A percentile compares a stretch with the other conserved stretches of the same genome.
Conservation (phyloP, 768 basidiomycete species). For the Phylloporus sp. region DNA sequence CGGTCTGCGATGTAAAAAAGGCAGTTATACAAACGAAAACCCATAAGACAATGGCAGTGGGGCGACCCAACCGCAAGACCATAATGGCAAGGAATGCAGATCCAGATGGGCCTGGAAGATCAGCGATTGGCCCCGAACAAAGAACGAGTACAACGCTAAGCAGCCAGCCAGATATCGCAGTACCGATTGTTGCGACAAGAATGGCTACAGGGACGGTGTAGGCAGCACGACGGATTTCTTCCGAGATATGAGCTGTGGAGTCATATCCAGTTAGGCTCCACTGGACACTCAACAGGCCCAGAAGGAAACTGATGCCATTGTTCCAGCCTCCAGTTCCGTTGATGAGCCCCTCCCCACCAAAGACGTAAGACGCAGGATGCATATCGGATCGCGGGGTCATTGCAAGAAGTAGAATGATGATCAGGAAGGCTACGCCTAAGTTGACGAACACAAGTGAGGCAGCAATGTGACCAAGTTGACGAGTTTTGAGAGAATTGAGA, state of each 20-base stretch:
- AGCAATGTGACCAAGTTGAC: slow-evolving; percentile 31
- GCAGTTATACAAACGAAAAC: slow-evolving; percentile 56
- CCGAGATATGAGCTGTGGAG: slow-evolving; percentile 27
- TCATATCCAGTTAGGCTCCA: slow-evolving; percentile 41
- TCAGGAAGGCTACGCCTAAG: slow-evolving; percentile 38
- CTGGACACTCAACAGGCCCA: slow-evolving; percentile 46
- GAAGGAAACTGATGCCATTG: slow-evolving; percentile 41
- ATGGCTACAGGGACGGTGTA: slow-evolving; percentile 44
- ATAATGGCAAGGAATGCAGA: slow-evolving; percentile 58
- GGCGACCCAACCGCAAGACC: slow-evolving; percentile 48
- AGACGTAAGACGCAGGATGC: slow-evolving; percentile 55
- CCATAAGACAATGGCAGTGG: slow-evolving; percentile 53
- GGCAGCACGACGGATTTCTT: slow-evolving; percentile 52
- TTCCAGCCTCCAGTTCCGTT: slow-evolving; percentile 43
- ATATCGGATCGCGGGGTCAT: slow-evolving; percentile 46
- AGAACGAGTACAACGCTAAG: slow-evolving; percentile 60
- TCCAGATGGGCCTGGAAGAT: slow-evolving; percentile 50
- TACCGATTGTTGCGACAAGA: slow-evolving; percentile 43
- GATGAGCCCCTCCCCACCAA: slow-evolving; percentile 41
- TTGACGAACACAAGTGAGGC: slow-evolving; percentile 44
- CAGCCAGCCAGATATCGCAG: slow-evolving; percentile 55
- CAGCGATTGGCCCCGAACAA: slow-evolving; percentile 48
- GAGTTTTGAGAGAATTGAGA: slow-evolving; percentile 43
- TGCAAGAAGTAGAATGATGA: slow-evolving; percentile 42
- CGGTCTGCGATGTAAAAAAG: slow-evolving; percentile 48